Base-by-base conservation (phyloP, 2,329 filamentous ascomycete genomes). In the Aspergillus versicolor region DNA sequence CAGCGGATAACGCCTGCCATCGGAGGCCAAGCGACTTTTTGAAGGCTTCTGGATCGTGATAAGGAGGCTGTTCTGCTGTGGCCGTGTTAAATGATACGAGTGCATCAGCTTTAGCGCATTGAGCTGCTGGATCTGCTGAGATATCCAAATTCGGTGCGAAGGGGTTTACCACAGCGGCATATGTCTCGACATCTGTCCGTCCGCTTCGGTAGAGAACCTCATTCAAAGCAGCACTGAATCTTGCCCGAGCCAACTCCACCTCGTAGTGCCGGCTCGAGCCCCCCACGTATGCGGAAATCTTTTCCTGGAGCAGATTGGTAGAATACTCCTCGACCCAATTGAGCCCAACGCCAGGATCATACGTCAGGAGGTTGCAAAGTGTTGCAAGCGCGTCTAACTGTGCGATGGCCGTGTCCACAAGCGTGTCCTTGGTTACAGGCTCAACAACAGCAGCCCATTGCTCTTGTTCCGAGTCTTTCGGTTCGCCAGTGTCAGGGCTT, bases 391-490 rank as follows among this genome's bases (percentile, higher is more conserved):
- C 82, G 63, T 76, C 84, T 50, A 90, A 71, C 61, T 88, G 84
- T 4, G 87, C 86, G 32, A 88, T 77, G 13, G 86, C 79, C 0
- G 87, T 90, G 59, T 91, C 88, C 1, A 90, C 75, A 6, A 91
- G 80, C 1, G 85, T 84, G 47, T 81, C 79, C 24, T 84, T 81
- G 2, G 86, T 88, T 24, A 89, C 77, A 0, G 87, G 84, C 61
- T 88, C 86, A 53, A 88, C 79, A n/a, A 91, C 80, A 3, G 80
- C 82, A 17, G 85, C 87, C 82, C 85, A 89, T 64, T 87, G 82
- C 58, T 86, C 85, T 38, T 82, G 58, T 46, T 67, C 67, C 13
- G 59, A 48, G 19, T 53, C 38, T 3, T 68, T 65, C n/a, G 64
- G 55, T 15, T 69, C 63, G 3, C 61, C 57, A 27, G 57, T 22